Evolutionary conservation across 2,329 filamentous ascomycete species (phyloP), one percentile per base, ranked within the genome.

Genomic region (Colletotrichum musae): DNA sequence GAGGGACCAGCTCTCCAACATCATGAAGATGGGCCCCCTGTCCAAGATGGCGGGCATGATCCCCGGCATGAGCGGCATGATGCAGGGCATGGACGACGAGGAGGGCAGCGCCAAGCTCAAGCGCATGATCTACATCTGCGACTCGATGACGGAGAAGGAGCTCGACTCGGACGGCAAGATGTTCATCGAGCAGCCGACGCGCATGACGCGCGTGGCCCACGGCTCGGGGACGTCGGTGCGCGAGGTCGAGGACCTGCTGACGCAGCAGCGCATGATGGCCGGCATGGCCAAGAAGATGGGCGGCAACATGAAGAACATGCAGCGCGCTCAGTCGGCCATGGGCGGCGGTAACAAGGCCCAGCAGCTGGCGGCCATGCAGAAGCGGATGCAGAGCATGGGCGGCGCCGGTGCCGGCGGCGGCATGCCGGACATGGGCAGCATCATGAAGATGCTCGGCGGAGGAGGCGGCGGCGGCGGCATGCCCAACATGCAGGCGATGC

Each of bases 251-350:
- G 96, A 99, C 77, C 86, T 99, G 6, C 88, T 99, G n/a, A 97
- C 95, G 0, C 96, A 99, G 82, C 95, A 98, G 80, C 92, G 94
- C 75, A 97, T 98, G 93, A 99, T 99, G 96, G 93, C 94, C 0
- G 94, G 94, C 68, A 98, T 99, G 94, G 96, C 96, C 57, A 99
- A 98, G 91, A 97, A 97, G 85, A 97, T 99, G 90, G 95, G 96
- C 67, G 95, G 95, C 47, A 95, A 94, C 79, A 97, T 97, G 92
- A 96, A 96, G 84, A 97, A 98, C 79, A 97, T 98, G 92, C 94
- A 98, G 80, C 91, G 92, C 59, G 95, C 95, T 0, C 95, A 98
- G 81, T 92, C 93, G 64, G 94, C 93, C 72, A 94, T 98, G 91
- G 93, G 92, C 32, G 94, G 95, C 52, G 93, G 91, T 36, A 97